These are phyloP conservation scores for Puccinia triticina DNA, from an alignment of 1,284 basidiomycete genomes.

Conservation along the genomic window DNA sequence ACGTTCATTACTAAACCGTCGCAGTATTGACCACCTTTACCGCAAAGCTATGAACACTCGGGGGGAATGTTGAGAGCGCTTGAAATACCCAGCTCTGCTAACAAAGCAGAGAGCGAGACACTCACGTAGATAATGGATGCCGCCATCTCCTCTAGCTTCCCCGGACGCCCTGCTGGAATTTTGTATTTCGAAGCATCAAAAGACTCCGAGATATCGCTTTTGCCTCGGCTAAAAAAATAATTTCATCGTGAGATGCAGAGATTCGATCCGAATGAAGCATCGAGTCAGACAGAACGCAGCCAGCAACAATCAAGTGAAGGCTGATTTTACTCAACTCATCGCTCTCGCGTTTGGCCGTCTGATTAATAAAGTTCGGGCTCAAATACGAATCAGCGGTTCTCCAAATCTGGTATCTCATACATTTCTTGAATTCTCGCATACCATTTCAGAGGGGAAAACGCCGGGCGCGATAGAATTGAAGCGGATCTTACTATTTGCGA, in stretches of 20 bases:
- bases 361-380: neutral
- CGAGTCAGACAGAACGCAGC: neutral
- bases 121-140: conserved; percentile 50
- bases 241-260: neutral
- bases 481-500: conserved; percentile 28
- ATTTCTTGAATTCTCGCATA: neutral
- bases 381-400: neutral
- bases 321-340: conserved; percentile 44
- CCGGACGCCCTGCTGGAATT: conserved; percentile 56
- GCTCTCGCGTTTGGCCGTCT: conserved; percentile 42
- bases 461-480: conserved; percentile 57
- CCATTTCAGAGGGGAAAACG: conserved; percentile 56
- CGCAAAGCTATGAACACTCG: conserved; percentile 38
- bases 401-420: neutral
- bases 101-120: neutral
- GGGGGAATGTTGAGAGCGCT: neutral
- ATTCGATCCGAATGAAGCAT: neutral
- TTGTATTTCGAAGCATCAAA: conserved; percentile 46
- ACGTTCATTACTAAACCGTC: conserved; percentile 50
- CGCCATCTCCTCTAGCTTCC: conserved; percentile 57
- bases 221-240: conserved; percentile 24
- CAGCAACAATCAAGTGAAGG: neutral
- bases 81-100: neutral
- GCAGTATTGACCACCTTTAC: conserved; percentile 51
- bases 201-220: conserved; percentile 45